Evolutionary conservation across 1,284 basidiomycete genomes (phyloP).

Genomic region (Cutaneotrichosporon sp.): DNA sequence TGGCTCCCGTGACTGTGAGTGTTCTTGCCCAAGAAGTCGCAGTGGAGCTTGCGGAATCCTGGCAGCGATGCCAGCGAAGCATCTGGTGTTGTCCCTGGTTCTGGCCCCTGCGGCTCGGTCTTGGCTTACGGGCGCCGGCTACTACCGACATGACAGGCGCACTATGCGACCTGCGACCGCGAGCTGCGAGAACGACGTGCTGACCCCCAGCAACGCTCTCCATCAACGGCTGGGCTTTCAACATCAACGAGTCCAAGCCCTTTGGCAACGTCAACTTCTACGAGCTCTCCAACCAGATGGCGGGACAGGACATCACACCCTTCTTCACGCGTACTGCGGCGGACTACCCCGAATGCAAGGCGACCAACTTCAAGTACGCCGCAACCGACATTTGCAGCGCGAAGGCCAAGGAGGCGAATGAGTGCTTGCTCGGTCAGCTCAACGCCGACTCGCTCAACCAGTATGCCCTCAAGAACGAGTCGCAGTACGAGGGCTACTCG

Average conservation of each 20-base stretch:
- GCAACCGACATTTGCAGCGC: constrained; percentile 68
- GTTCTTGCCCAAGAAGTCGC: neutral
- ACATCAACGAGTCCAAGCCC: constrained; percentile 66
- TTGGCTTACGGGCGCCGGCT: neutral
- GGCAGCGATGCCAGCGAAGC: neutral
- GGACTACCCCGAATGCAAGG: constrained; percentile 65
- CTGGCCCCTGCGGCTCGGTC: neutral
- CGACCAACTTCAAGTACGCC: constrained; percentile 66
- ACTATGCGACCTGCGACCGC: neutral
- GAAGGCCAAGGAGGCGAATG: constrained; percentile 35
- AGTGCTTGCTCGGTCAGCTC: constrained; percentile 13
- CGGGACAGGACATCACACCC: constrained; percentile 85
- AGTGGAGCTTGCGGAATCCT: neutral
- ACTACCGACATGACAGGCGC: neutral
- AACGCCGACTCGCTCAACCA: constrained; percentile 57
- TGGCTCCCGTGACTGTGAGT: constrained; percentile 44
- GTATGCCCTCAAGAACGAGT: constrained; percentile 67
- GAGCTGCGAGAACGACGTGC: neutral
- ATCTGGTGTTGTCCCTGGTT: neutral
- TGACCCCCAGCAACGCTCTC: constrained; percentile 65
- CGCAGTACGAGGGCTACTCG: constrained; percentile 73
- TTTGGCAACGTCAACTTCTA: constrained; percentile 63
- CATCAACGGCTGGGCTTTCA: constrained; percentile 75
- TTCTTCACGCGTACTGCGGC: constrained; percentile 70
- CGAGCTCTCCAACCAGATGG: constrained; percentile 61